Base-by-base conservation (phyloP, 2,329 filamentous ascomycete species). In the Pseudofabraea citricarpa region DNA sequence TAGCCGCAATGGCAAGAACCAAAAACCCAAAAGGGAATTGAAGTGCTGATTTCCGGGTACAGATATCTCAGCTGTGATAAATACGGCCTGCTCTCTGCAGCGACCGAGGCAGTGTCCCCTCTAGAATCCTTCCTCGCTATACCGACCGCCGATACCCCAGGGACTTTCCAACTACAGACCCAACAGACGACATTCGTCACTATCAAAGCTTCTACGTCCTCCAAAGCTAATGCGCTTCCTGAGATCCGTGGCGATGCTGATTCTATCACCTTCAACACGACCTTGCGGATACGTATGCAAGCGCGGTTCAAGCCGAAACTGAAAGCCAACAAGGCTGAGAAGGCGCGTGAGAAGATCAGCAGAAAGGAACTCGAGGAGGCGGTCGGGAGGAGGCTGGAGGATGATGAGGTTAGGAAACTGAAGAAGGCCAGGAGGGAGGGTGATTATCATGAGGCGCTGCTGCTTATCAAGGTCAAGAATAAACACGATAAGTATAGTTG, bases 21-120 rank as follows among this genome's bases (percentile, higher is more conserved):
- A n/a, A n/a, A n/a, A n/a, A n/a, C n/a, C n/a, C n/a, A n/a, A n/a
- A n/a, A n/a, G n/a, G n/a, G n/a, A n/a, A n/a, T n/a, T n/a, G n/a
- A 29, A 47, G 22, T 23, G 39, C 36, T 31, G 31, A 19, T 31
- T 15, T 20, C 8, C 41, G n/a, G n/a, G n/a, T 10, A 22, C 47
- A 90, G 87, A 59, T 95, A 93, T 61, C 76, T 97, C 2, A 81
- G 85, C 46, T 91, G 87, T 67, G 88, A 95, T 69, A 88, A 86
- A 63, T 83, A 84, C 56, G 91, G 91, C 44, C 71, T 86, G 27
- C 72, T 95, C 21, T 83, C 78, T 31, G 90, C 91, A 0, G 83
- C 77, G 1, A 77, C 85, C 3, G 85, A 94, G 56, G 91, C 91
- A 37, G 83, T 96, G 40, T 86, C 86, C 1, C 81, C 83, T 1